A percentile compares a stretch with the other conserved stretches of the same genome.
Conservation (phyloP, 352 stramenopile genomes). For the Phytophthora pinifolia region DNA sequence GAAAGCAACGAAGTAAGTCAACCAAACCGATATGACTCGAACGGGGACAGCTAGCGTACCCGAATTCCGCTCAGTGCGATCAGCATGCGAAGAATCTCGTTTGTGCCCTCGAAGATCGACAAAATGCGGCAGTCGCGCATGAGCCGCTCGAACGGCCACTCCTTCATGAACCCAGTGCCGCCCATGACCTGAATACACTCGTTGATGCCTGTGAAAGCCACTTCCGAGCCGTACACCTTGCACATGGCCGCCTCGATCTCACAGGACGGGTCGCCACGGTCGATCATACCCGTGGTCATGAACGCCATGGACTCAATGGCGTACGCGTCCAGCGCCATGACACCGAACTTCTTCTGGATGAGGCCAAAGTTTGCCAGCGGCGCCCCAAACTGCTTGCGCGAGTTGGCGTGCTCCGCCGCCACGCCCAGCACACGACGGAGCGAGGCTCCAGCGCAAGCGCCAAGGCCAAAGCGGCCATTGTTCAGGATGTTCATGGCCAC, state of each 20-base stretch:
- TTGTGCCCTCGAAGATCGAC: conserved; percentile 92
- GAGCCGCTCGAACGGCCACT: conserved; percentile 91
- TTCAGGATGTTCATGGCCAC: conserved; percentile 93
- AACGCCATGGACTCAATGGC: conserved; percentile 90
- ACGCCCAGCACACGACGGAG: conserved; percentile 68
- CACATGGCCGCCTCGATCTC: conserved; percentile 89
- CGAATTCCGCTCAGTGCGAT: conserved; percentile 86
- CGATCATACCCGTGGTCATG: conserved; percentile 90
- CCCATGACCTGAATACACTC: conserved; percentile 90
- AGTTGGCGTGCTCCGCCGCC: conserved; percentile 73
- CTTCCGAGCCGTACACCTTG: conserved; percentile 89
- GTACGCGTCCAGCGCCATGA: conserved; percentile 80
- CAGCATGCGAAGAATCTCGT: conserved; percentile 91
- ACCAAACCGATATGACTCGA: conserved; percentile 4
- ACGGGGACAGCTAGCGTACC: conserved; percentile 36
- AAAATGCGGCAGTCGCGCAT: conserved; percentile 92
- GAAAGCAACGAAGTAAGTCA: conserved; percentile 14
- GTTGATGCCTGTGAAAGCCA: conserved; percentile 83
- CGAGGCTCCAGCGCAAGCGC: conserved; percentile 69
- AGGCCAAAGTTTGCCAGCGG: conserved; percentile 76
- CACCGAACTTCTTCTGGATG: conserved; percentile 89
- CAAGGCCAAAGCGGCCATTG: conserved; percentile 91
- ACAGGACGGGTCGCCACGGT: conserved; percentile 80
- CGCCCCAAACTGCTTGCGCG: conserved; percentile 80
- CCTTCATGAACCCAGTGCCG: conserved; percentile 91